Percentiles rank a stretch among this genome's conserved stretches.
Evolutionary conservation across 2,329 filamentous ascomycete genomes (phyloP).

Genomic region (Fusarium sp.): DNA sequence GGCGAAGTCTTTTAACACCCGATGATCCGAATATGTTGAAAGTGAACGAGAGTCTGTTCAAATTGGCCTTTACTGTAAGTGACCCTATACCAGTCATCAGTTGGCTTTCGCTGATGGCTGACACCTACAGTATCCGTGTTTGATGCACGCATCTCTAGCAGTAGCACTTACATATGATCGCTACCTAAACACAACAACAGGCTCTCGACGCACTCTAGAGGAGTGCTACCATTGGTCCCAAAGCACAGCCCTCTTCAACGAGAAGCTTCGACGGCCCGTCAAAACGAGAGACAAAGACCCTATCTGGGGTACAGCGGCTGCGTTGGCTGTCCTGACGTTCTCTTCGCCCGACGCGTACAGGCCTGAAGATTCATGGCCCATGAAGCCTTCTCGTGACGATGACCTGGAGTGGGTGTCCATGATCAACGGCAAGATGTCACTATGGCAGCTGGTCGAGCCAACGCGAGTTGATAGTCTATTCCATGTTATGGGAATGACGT

Average conservation of each 20-base stretch:
- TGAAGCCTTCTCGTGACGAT: constrained; percentile 36
- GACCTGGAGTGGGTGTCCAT: constrained; percentile 53
- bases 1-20: constrained; percentile 51
- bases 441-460: constrained; percentile 51
- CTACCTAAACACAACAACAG: constrained; percentile 40
- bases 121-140: constrained; percentile 50
- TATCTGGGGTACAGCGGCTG: constrained; percentile 60
- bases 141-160: constrained; percentile 60
- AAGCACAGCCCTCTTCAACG: constrained; percentile 55
- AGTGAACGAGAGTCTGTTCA: constrained; percentile 54
- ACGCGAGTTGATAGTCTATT: constrained; percentile 52
- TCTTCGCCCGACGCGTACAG: constrained; percentile 51
- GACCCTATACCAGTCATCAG: rapidly evolving
- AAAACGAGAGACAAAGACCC: constrained; percentile 53
- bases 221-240: constrained; percentile 59
- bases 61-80: constrained; percentile 54
- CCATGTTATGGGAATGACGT: constrained; percentile 48
- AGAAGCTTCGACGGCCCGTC: constrained; percentile 50
- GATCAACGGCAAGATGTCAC: constrained; percentile 50
- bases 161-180: constrained; percentile 56
- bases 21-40: constrained; percentile 52
- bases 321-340: constrained; percentile 55
- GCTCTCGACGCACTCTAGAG: constrained; percentile 45
- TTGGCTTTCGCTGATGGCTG: neutral
- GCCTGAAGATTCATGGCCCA: constrained; percentile 51